These are phyloP conservation scores for Malassezia pachydermatis DNA, from an alignment of 1,284 basidiomycete genomes.

Conservation along the genomic window DNA sequence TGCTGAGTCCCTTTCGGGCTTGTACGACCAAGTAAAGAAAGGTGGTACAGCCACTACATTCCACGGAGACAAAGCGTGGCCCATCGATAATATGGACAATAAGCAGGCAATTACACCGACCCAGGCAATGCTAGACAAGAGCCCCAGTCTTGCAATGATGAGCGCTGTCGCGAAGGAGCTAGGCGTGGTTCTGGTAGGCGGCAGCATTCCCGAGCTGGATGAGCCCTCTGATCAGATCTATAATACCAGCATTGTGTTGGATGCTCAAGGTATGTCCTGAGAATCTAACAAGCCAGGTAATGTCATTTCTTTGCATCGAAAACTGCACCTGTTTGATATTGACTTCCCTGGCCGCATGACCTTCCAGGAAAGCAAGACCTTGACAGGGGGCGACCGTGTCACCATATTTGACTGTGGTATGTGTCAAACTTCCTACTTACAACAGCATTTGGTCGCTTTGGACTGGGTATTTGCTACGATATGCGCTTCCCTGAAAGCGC, in stretches of 20 bases:
- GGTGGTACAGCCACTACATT: constrained; percentile 22
- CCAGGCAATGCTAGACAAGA: constrained; percentile 51
- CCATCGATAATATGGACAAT: constrained; percentile 26
- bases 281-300: constrained; percentile 56
- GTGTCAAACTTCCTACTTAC: background rate
- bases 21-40: constrained; percentile 34
- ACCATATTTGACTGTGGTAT: constrained; percentile 80
- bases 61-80: constrained; percentile 27
- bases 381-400: constrained; percentile 66
- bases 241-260: constrained; percentile 58
- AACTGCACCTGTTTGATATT: constrained; percentile 95
- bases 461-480: constrained; percentile 71
- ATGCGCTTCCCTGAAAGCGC: constrained; percentile 86
- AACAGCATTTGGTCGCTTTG: constrained; percentile 74
- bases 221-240: constrained; percentile 34
- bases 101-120: constrained; percentile 53
- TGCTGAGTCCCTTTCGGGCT: constrained; percentile 36
- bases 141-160: constrained; percentile 72
- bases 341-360: constrained; percentile 92
- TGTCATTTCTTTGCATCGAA: constrained; percentile 77
- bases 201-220: constrained; percentile 50
- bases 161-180: constrained; percentile 69
- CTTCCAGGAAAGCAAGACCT: constrained; percentile 94
- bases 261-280: constrained; percentile 60
- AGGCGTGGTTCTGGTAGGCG: constrained; percentile 82